A percentile compares a stretch with the other conserved stretches of the same genome.
Conservation (phyloP, 768 basidiomycete species). For the Pleurotus ostreatus region DNA sequence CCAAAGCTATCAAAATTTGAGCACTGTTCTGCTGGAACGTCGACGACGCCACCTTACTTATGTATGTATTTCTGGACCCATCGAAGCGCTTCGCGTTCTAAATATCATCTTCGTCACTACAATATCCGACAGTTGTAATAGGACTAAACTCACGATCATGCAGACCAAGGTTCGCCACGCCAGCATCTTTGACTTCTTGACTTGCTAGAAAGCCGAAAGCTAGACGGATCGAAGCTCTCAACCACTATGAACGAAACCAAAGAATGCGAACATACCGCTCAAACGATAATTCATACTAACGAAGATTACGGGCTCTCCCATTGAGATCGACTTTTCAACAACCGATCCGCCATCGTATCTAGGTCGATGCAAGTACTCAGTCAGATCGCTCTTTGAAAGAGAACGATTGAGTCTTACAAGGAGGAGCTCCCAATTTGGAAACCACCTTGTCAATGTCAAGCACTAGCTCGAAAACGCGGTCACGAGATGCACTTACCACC, state of each 20-base stretch:
- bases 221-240: slow-evolving; percentile 8
- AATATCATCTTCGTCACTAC: slow-evolving; percentile 8
- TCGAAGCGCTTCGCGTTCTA: slow-evolving; percentile 49
- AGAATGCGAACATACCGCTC: not conserved
- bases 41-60: slow-evolving; percentile 11
- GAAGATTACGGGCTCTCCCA: slow-evolving; percentile 44
- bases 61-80: slow-evolving; percentile 62
- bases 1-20: slow-evolving; percentile 34
- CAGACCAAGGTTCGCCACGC: slow-evolving; percentile 54
- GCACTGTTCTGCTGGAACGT: too few species aligned
- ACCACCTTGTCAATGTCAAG: slow-evolving; percentile 7
- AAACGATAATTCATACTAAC: slow-evolving; percentile 52
- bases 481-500: slow-evolving; percentile 24
- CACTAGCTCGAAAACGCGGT: not conserved
- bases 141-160: slow-evolving; percentile 40
- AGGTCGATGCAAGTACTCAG: not conserved
- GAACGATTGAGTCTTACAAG: slow-evolving; percentile 8
- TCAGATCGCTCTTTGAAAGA: not conserved
- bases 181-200: slow-evolving; percentile 37
- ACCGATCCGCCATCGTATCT: slow-evolving; percentile 40
- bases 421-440: slow-evolving; percentile 17
- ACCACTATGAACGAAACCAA: not conserved
- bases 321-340: slow-evolving; percentile 38
- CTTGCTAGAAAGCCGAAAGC: slow-evolving; percentile 43
- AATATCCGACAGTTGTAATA: not conserved